phyloP scores from a whole-genome alignment of 2,329 filamentous ascomycete species.

The Arachnopeziza araneosa region DNA sequence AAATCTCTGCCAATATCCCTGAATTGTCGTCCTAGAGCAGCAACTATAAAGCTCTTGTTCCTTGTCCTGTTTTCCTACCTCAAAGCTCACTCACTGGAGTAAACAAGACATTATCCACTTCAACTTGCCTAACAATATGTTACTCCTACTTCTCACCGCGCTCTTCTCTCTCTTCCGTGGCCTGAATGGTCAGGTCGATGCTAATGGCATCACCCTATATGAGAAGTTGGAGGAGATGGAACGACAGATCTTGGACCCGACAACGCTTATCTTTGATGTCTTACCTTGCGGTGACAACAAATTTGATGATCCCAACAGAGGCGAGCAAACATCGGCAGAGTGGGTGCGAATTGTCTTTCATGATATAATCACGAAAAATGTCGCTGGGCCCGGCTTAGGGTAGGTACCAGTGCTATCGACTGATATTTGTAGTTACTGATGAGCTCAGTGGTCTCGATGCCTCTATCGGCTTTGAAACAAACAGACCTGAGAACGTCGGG shows the following conservation, averaged over 20 bases:
- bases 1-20: not conserved
- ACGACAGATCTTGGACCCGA: not conserved
- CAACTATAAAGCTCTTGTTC: not conserved
- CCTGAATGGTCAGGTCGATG: not conserved
- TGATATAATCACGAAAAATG: constrained; percentile 14
- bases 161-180: not conserved
- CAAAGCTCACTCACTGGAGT: not conserved
- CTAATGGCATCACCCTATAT: not conserved
- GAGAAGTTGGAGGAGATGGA: not conserved
- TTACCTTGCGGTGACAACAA: constrained; percentile 9
- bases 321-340: constrained; percentile 17
- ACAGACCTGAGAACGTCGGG: constrained; percentile 15
- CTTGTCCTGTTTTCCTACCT: not conserved
- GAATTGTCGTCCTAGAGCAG: not conserved
- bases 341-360: constrained; percentile 20
- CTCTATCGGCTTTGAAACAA: constrained; percentile 15
- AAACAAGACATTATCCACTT: not conserved
- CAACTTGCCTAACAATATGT: not conserved
- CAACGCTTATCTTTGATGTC: not conserved
- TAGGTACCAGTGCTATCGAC: not conserved
- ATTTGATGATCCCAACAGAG: constrained; percentile 1
- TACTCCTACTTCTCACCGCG: not conserved
- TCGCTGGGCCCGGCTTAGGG: constrained; percentile 11
- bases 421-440: not conserved
- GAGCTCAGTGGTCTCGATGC: constrained; percentile 18